Conservation (phyloP, 2,329 filamentous ascomycete species). For the Neofusicoccum ribis region DNA sequence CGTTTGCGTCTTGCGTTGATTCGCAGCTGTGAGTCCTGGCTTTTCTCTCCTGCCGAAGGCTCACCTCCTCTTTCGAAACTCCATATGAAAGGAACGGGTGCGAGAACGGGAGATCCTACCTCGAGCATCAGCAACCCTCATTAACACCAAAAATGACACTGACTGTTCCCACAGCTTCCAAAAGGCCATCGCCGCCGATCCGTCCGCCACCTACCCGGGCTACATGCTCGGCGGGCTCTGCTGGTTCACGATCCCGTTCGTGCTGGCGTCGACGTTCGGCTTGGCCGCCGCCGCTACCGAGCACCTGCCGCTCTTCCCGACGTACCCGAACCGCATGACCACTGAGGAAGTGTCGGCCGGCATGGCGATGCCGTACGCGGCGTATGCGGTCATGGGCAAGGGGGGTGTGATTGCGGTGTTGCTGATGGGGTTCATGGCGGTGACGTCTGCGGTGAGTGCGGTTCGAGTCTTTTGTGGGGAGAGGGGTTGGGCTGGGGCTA, state of each 20-base stretch:
- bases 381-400: constrained; percentile 31
- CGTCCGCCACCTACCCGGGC: constrained; percentile 6
- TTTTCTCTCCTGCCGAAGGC: background rate
- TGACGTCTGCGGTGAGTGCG: constrained; percentile 27
- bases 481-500: no score
- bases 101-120: no score
- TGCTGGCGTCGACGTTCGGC: constrained; percentile 49
- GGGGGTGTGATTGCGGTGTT: constrained; percentile 32
- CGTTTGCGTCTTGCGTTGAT: constrained; percentile 11
- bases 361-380: constrained; percentile 33
- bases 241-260: constrained; percentile 52
- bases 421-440: constrained; percentile 37
- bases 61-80: no score
- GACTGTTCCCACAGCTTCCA: background rate
- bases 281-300: constrained; percentile 48
- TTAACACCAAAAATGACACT: background rate
- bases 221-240: constrained; percentile 47
- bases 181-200: constrained; percentile 18
- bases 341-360: constrained; percentile 31
- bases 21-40: constrained; percentile 1
- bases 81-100: no score
- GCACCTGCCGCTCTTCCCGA: constrained; percentile 45
- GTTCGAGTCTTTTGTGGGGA: background rate
- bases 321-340: constrained; percentile 38
- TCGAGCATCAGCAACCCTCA: no score